Base-by-base conservation (phyloP, 345 rosid genomes). In the Dipteronia dyeriana region DNA sequence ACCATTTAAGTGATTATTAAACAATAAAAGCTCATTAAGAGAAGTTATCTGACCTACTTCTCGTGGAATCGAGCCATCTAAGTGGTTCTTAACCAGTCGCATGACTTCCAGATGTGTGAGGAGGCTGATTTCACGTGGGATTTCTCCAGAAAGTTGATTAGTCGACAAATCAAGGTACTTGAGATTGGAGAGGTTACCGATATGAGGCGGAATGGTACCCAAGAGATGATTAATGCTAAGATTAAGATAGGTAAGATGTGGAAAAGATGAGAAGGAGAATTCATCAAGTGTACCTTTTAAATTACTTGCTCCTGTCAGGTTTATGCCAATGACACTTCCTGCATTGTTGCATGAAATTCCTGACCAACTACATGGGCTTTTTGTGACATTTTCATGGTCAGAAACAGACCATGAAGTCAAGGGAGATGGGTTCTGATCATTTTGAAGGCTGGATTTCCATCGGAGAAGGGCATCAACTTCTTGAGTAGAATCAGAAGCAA, bases 401-500 rank as follows among this genome's bases (percentile, higher is more conserved):
- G 16, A n/a, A 45, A 64, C 20, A 31, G 75, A 56, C 82, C 82
- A 78, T 1, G 81, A 77, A 1, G 82, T 4, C 38, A 34, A 34
- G 78, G 54, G 23, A 41, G 60, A 59, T 1, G 49, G 25, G 25
- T 59, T 73, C 59, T 41, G 66, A 49, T 12, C 54, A 68, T 39
- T 49, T 3, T 22, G 38, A 54, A 84, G 82, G 71, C 59, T 81
- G 19, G 77, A 34, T 38, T 53, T 79, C 87, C 87, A 82, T 20
- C 62, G 62, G 25, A 82, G 82, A 25, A 85, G 84, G 16, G 82
- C 78, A 7, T 19, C 3, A 14, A 64, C 79, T 74, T 79, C 81
- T 9, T 68, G 34, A 1, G 9, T 5, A 20, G 68, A 34, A n/a
- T 69, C 45, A 9, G 71, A 60, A 47, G 75, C 34, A 26, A 79